Percentiles rank a stretch among this genome's conserved stretches.
Evolutionary conservation across 108 stramenopile species (phyloP).

Genomic region (Cyclotella baltica): DNA sequence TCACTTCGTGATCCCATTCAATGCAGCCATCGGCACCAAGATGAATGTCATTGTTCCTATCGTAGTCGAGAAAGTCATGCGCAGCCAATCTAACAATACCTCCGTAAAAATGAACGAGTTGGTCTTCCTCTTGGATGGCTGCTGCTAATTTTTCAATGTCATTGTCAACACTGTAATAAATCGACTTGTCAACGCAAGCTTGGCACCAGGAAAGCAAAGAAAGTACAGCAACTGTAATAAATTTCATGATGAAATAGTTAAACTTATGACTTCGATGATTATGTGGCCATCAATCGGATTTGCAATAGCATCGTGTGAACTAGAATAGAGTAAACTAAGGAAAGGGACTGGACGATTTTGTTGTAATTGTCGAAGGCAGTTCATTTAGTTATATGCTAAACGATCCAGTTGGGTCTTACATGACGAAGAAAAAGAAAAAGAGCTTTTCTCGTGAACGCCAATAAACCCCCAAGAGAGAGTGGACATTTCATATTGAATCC

Average conservation of each 20-base stretch:
- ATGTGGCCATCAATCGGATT: not conserved
- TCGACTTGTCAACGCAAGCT: slow-evolving; percentile 21
- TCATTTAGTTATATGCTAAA: no score
- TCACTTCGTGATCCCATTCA: slow-evolving; percentile 37
- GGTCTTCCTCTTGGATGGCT: slow-evolving; percentile 11
- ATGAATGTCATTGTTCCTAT: not conserved
- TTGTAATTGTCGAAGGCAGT: not conserved
- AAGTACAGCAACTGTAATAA: not conserved
- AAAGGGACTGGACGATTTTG: slow-evolving; percentile 5
- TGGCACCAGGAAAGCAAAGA: not conserved
- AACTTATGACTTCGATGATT: not conserved
- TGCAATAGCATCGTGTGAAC: not conserved
- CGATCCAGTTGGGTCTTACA: no score
- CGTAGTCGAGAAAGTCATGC: slow-evolving; percentile 48
- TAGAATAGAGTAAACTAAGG: not conserved
- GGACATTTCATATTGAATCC: no score
- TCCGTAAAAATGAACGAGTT: slow-evolving; percentile 49
- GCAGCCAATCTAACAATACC: slow-evolving; percentile 53
- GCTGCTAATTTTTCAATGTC: slow-evolving; percentile 40
- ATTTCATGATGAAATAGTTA: not conserved
- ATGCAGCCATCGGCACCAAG: slow-evolving; percentile 57
- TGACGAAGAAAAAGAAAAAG: no score
- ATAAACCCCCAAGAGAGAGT: no score
- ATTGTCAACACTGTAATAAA: slow-evolving; percentile 34
- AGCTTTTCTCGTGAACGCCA: no score